phyloP scores from a whole-genome alignment of 1,284 basidiomycete genomes.

The Irpex sp. region DNA sequence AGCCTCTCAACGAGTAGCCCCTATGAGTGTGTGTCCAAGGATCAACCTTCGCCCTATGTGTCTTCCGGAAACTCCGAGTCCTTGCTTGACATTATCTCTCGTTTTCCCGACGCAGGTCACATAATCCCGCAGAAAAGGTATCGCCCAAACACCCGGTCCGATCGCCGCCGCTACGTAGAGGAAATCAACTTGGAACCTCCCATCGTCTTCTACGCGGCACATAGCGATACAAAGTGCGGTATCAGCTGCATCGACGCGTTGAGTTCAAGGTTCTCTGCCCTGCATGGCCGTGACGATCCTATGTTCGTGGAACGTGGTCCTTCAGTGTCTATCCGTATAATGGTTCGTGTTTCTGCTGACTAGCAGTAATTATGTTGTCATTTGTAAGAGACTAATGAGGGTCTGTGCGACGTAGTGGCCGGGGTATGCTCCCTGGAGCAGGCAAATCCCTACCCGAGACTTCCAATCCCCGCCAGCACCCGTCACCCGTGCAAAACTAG shows the following conservation, averaged over 20 bases:
- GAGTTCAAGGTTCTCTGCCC: conserved; percentile 36
- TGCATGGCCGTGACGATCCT: conserved; percentile 50
- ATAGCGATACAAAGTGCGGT: conserved; percentile 49
- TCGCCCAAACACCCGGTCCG: conserved; percentile 68
- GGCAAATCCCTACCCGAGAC: conserved; percentile 75
- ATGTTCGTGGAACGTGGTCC: conserved; percentile 70
- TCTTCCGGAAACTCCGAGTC: neutral
- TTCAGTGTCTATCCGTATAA: conserved; percentile 73
- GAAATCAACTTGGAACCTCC: conserved; percentile 58
- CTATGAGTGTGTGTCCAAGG: too few species aligned
- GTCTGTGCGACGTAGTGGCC: conserved; percentile 53
- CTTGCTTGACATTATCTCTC: conserved; percentile 20
- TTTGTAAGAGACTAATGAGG: neutral
- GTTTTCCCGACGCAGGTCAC: conserved; percentile 15
- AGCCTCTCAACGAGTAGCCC: too few species aligned
- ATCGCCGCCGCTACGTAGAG: conserved; percentile 68
- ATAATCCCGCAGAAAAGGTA: conserved; percentile 63
- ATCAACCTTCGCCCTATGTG: neutral
- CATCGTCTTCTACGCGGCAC: conserved; percentile 51
- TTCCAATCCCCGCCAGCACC: conserved; percentile 70
- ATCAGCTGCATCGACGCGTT: conserved; percentile 54
- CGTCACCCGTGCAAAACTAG: conserved; percentile 42
- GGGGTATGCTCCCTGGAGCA: conserved; percentile 68
- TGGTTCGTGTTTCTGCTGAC: conserved; percentile 40
- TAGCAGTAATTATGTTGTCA: neutral